Conservation (phyloP, 1,284 basidiomycete species). For the Dichomitus squalens region DNA sequence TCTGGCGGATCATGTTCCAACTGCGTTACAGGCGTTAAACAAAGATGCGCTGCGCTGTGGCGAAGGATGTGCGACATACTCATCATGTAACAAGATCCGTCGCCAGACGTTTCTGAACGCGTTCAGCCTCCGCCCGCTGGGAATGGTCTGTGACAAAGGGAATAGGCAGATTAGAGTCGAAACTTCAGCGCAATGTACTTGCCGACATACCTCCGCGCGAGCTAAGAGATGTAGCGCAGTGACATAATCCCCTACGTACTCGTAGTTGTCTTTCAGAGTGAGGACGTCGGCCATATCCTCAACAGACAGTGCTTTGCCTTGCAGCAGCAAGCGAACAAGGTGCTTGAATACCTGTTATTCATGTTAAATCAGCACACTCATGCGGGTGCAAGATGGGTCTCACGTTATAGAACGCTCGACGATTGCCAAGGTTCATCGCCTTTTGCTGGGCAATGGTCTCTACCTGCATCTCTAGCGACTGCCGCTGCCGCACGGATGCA, state of each 20-base stretch:
- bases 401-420: slow-evolving; percentile 50
- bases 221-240: slow-evolving; percentile 66
- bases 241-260: slow-evolving; percentile 58
- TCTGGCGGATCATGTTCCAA: slow-evolving; percentile 72
- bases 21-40: slow-evolving; percentile 39
- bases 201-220: slow-evolving; percentile 49
- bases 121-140: slow-evolving; percentile 67
- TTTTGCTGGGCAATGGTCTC: slow-evolving; percentile 60
- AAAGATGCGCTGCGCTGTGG: too few relatives aligned
- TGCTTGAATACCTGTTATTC: slow-evolving; percentile 62
- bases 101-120: slow-evolving; percentile 84
- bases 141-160: slow-evolving; percentile 52
- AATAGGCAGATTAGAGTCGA: background rate
- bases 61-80: slow-evolving; percentile 59
- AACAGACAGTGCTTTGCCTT: slow-evolving; percentile 65
- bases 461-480: slow-evolving; percentile 67
- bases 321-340: slow-evolving; percentile 63
- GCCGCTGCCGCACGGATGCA: slow-evolving; percentile 51
- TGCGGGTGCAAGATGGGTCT: slow-evolving; percentile 9
- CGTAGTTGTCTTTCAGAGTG: slow-evolving; percentile 68
- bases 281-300: slow-evolving; percentile 75
- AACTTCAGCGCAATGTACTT: background rate
- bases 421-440: slow-evolving; percentile 47
- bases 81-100: slow-evolving; percentile 84
- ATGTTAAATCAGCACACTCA: background rate